phyloP scores from a whole-genome alignment of 164 flowering plant genomes.

The Dillenia turbinata region DNA sequence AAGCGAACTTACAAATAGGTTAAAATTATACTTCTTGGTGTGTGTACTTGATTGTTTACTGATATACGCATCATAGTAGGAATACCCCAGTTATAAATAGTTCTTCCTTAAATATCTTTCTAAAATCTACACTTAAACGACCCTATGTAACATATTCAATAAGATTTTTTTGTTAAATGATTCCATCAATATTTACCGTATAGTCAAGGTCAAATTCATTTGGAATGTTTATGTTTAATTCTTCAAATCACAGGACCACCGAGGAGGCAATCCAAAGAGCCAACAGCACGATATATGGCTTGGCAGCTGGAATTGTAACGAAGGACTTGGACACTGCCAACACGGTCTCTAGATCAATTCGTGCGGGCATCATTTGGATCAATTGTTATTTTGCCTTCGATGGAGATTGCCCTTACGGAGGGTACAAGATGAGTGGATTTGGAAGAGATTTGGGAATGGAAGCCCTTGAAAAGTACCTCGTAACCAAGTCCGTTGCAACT shows the following conservation, averaged over 20 bases:
- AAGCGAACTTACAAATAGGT: too few species aligned
- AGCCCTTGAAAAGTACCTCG: conserved; percentile 17
- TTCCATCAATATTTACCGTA: too few species aligned
- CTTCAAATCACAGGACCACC: conserved; percentile 9
- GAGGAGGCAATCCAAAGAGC: conserved; percentile 25
- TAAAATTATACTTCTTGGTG: too few species aligned
- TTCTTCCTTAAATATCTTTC: too few species aligned
- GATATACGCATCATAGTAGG: too few species aligned
- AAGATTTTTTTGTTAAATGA: too few species aligned
- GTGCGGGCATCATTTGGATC: conserved; percentile 20
- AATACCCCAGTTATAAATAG: too few species aligned
- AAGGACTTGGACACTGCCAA: conserved; percentile 21
- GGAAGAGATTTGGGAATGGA: conserved; percentile 18
- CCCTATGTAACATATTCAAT: too few species aligned
- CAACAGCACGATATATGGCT: conserved; percentile 17
- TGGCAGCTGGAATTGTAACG: conserved; percentile 22
- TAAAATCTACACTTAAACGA: too few species aligned
- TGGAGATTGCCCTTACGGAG: conserved; percentile 15
- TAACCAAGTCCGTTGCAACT: conserved; percentile 18
- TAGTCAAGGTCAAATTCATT: too few species aligned
- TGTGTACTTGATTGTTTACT: too few species aligned
- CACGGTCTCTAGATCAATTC: conserved; percentile 22
- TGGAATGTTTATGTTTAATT: not conserved
- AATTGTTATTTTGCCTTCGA: conserved; percentile 25
- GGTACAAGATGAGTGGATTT: conserved; percentile 11